A percentile compares a stretch with the other conserved stretches of the same genome.
These are phyloP conservation scores for Elasticomyces elasticus DNA, from an alignment of 495 filamentous ascomycete species.

Conservation along the genomic window DNA sequence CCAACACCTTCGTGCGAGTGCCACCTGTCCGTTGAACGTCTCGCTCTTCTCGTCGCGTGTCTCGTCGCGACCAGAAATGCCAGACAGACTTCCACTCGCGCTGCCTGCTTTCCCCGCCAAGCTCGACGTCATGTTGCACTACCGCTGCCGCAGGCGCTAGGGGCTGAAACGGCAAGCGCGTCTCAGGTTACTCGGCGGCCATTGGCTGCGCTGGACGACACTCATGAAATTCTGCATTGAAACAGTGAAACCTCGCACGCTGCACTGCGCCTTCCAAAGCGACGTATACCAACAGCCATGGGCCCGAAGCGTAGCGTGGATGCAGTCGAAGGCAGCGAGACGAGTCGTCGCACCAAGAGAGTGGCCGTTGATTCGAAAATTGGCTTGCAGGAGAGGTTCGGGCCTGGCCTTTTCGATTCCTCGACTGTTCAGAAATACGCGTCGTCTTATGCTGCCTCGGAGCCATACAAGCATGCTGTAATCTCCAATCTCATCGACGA, in stretches of 20 bases:
- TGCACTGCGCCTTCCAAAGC: too few species aligned
- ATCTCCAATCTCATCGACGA: slow-evolving; percentile 71
- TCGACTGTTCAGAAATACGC: slow-evolving; percentile 57
- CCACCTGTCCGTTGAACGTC: background rate
- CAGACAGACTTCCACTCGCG: too few species aligned
- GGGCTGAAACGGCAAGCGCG: too few species aligned
- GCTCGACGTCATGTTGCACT: too few species aligned
- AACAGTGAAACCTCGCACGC: too few species aligned
- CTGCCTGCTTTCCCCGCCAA: too few species aligned
- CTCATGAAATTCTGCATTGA: too few species aligned
- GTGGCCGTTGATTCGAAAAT: slow-evolving; percentile 38
- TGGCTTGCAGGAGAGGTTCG: slow-evolving; percentile 41
- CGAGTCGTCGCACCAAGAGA: slow-evolving; percentile 34
- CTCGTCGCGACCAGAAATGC: background rate
- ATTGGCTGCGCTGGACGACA: too few species aligned
- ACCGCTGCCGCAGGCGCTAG: too few species aligned
- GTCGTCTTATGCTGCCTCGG: slow-evolving; percentile 57
- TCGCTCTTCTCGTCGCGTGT: background rate
- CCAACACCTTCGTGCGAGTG: background rate
- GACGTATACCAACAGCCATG: too few species aligned
- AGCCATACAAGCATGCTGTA: slow-evolving; percentile 85
- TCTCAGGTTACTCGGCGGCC: too few species aligned
- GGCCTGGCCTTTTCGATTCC: slow-evolving; percentile 64
- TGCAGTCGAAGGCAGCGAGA: background rate
- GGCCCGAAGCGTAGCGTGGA: background rate